These are phyloP conservation scores for Blastobotrys peoriensis DNA, from an alignment of 805 yeast species.

Conservation along the genomic window DNA sequence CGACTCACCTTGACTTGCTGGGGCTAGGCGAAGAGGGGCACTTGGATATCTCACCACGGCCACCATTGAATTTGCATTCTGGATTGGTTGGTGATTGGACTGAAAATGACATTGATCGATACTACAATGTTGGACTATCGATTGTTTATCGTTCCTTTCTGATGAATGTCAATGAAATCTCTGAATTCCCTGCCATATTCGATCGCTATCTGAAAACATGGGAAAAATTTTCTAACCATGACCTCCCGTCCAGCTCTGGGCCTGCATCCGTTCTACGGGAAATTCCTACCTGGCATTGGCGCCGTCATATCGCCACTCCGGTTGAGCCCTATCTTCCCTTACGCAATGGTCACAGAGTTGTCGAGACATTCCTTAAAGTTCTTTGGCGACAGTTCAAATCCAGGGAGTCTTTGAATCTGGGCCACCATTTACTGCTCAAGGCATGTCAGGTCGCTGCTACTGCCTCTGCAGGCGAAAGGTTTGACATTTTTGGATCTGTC, in stretches of 20 bases:
- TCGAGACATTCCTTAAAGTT: background rate
- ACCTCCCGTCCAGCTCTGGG: background rate
- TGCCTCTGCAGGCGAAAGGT: slow-evolving; percentile 15
- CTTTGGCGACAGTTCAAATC: background rate
- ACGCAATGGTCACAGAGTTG: background rate
- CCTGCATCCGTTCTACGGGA: background rate
- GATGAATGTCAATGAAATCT: background rate
- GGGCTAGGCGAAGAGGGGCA: background rate
- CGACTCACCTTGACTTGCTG: background rate
- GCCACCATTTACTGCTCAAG: slow-evolving; percentile 9
- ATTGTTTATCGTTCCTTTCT: background rate
- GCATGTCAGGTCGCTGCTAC: slow-evolving; percentile 15
- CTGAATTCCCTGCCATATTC: background rate
- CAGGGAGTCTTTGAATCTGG: slow-evolving; percentile 6
- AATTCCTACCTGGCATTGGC: too few relatives aligned
- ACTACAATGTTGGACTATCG: background rate
- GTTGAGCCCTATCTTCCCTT: background rate
- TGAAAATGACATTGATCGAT: background rate
- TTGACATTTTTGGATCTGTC: background rate
- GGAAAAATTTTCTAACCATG: background rate
- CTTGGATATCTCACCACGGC: background rate
- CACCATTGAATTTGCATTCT: background rate
- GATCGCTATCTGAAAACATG: background rate
- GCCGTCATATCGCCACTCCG: too few relatives aligned
- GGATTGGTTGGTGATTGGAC: background rate